Base-by-base conservation (phyloP, 2,329 filamentous ascomycete species). In the Verticillium klebahnii region DNA sequence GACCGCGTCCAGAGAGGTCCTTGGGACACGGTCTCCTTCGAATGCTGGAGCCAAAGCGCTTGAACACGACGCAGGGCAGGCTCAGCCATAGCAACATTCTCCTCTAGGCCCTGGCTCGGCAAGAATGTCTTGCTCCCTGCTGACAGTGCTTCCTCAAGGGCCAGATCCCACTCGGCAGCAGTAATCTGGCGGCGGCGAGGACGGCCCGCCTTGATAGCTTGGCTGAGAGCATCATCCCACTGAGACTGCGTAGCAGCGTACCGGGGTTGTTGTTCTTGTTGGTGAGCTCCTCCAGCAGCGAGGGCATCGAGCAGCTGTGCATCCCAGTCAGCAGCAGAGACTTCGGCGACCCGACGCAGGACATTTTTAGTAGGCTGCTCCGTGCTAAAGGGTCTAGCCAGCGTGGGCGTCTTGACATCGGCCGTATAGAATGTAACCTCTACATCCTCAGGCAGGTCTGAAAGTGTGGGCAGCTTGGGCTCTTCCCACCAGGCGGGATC, bases 121-220 rank as follows among this genome's bases (percentile, higher is more conserved):
- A 19, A 34, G 37, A 50, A 50, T 60, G 45, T 70, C 15, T 59
- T 72, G 23, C 69, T 67, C 40, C 75, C 75, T 45, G 71, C 69
- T 5, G 67, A 63, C 29, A 77, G 64, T 19, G 77, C 75, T 58
- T 73, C 64, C 4, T 70, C 64, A 1, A 82, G 72, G 4, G 80
- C 80, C 19, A 69, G 68, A 9, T 73, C 69, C 79, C 79, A 80
- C 57, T 76, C 70, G 1, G 59, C 68, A 15, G 59, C 61, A 29
- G 69, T 70, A 23, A 67, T 69, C 31, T 67, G 56, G 23, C 65
- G 64, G 25, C 52, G 56, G 39, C 63, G 60, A 4, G 60, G 58
- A 17, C 63, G 61, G 58, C 67, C 67, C 60, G 61, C 63, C 37
- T 32, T 37, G 34, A 62, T 45, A 57, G 67, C 61, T 19, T 62